phyloP scores from a whole-genome alignment of 805 yeast genomes.

The Saturnispora diversa region DNA sequence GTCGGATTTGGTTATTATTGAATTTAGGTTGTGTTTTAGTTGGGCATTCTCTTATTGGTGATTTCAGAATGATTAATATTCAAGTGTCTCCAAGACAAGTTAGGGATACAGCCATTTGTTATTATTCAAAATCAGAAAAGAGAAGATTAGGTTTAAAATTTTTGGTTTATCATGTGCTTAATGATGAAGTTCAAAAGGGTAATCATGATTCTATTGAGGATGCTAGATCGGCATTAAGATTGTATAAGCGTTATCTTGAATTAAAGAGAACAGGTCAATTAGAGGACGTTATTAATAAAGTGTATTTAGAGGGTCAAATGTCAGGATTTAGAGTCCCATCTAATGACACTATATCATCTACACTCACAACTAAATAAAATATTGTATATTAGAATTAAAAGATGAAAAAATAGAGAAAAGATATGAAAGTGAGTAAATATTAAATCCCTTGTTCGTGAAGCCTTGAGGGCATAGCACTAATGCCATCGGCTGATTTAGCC shows the following conservation, averaged over 20 bases:
- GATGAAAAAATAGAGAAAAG: neutral
- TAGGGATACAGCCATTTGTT: constrained; percentile 79
- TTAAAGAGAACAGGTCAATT: constrained; percentile 51
- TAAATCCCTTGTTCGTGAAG: neutral
- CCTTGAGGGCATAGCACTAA: too few relatives aligned
- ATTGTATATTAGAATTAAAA: constrained; percentile 6
- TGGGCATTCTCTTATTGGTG: constrained; percentile 89
- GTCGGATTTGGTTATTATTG: constrained; percentile 82
- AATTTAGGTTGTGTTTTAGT: constrained; percentile 87
- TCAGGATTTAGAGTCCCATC: constrained; percentile 45
- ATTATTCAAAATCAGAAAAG: constrained; percentile 63
- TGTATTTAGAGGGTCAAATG: constrained; percentile 64
- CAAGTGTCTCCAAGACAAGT: constrained; percentile 82
- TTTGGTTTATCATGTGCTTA: constrained; percentile 70
- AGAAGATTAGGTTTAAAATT: constrained; percentile 79
- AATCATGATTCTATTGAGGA: constrained; percentile 98
- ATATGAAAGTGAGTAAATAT: neutral
- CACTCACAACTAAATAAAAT: constrained; percentile 1
- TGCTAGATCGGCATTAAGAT: constrained; percentile 73
- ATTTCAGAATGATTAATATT: constrained; percentile 87
- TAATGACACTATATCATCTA: neutral
- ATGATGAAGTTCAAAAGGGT: constrained; percentile 75
- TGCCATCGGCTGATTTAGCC: too few relatives aligned
- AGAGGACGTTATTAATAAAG: constrained; percentile 50
- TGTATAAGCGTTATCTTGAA: constrained; percentile 67